Evolutionary conservation across 495 filamentous ascomycete species (phyloP).

Genomic region (Emericellopsis terricola): DNA sequence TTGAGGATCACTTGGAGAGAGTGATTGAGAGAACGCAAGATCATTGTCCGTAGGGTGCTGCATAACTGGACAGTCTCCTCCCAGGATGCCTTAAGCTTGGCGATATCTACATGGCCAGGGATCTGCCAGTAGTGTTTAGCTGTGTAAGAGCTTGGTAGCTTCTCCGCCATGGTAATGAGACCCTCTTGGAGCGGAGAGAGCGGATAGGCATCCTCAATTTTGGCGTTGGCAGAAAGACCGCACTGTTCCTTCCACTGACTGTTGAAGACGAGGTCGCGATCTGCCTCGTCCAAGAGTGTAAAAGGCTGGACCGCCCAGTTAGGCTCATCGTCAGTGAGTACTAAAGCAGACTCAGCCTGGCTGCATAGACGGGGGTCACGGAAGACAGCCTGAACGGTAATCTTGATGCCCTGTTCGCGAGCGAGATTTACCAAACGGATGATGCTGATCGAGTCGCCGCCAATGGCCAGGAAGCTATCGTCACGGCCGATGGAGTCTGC

Average conservation of each 20-base stretch:
- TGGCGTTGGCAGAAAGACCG: no score
- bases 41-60: background rate
- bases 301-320: no score
- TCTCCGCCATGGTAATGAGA: conserved; percentile 21
- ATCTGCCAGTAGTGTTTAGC: background rate
- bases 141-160: conserved; percentile 1
- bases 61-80: background rate
- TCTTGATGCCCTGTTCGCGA: background rate
- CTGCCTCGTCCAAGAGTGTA: no score
- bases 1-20: background rate
- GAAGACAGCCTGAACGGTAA: conserved; percentile 1
- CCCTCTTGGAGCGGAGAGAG: conserved; percentile 4
- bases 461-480: no score
- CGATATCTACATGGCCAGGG: background rate
- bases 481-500: no score
- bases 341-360: background rate
- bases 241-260: no score
- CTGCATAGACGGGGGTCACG: conserved; percentile 1
- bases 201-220: conserved; percentile 8
- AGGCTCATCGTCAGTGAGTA: no score
- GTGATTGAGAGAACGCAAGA: background rate
- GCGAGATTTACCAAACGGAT: background rate
- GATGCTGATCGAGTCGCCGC: no score
- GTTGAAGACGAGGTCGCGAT: no score
- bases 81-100: background rate